Evolutionary conservation across 1,284 basidiomycete genomes (phyloP).

Genomic region (Volvariella surrecta): DNA sequence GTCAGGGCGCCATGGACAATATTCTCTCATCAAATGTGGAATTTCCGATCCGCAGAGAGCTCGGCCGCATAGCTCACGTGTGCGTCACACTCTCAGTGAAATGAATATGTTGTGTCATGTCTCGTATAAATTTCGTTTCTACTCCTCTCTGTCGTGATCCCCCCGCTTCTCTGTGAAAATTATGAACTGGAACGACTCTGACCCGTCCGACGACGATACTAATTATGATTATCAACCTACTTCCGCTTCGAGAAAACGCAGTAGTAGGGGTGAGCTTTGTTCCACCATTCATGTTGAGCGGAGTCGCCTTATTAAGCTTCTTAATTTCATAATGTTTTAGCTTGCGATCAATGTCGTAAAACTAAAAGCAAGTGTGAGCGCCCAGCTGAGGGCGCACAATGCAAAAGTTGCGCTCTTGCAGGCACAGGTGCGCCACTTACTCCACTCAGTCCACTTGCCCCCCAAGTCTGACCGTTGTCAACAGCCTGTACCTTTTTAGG

Average conservation of each 20-base stretch:
- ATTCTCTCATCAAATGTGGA: constrained; percentile 9
- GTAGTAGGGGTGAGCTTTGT: constrained; percentile 49
- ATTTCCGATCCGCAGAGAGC: constrained; percentile 3
- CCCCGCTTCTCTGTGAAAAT: constrained; percentile 12
- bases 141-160: constrained; percentile 7
- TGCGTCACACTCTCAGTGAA: too few relatives aligned
- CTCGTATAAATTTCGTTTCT: constrained; percentile 1
- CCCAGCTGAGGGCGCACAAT: constrained; percentile 39
- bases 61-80: too few relatives aligned
- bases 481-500: constrained; percentile 74
- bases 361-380: constrained; percentile 83
- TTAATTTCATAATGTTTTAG: constrained; percentile 25
- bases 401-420: constrained; percentile 60
- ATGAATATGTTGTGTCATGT: background rate
- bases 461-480: constrained; percentile 9
- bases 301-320: constrained; percentile 2
- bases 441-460: constrained; percentile 3
- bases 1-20: too few relatives aligned
- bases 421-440: constrained; percentile 41
- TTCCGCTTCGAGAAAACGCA: constrained; percentile 43
- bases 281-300: background rate
- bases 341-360: constrained; percentile 79
- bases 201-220: constrained; percentile 49
- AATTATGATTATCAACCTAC: constrained; percentile 23
- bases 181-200: constrained; percentile 49